Evolutionary conservation across 2,329 filamentous ascomycete genomes (phyloP), one percentile per base, ranked within the genome.

Genomic region (Colletotrichum echinochloae): DNA sequence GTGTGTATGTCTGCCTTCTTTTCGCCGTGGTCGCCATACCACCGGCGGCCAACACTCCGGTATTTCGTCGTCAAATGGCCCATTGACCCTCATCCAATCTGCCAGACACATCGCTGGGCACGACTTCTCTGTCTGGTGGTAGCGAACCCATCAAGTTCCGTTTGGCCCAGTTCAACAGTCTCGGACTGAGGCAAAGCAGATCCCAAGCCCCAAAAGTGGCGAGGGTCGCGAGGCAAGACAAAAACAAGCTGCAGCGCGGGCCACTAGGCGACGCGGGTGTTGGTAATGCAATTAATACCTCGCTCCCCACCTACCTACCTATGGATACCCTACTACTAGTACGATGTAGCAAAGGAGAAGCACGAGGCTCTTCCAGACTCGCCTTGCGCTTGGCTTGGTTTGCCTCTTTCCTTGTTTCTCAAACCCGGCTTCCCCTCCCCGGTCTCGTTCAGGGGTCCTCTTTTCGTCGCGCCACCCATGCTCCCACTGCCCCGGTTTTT

Each of bases 31-130:
- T 59, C 23, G 55, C 55, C 28, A n/a, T n/a, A n/a, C n/a, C n/a
- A n/a, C n/a, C n/a, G n/a, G n/a, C n/a, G n/a, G n/a, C n/a, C n/a
- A n/a, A n/a, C n/a, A n/a, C n/a, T n/a, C n/a, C n/a, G n/a, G n/a
- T n/a, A n/a, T 70, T 70, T 66, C 62, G 66, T 66, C 62, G 62
- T 54, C 54, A 41, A 41, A 66, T 39, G 62, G 66, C 55, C 55
- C 62, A 66, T 48, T 41, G 66, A 65, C 65, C 66, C 66, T 55
- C 65, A 60, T 44, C 66, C 60, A 63, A 70, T 70, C 66, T 70
- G 60, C 66, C 66, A 60, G 54, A 48, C 41, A 66, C 61, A 44
- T 41, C 55, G 48, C 28, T 37, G 57, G 55, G 52, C 66, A 69
- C 48, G 66, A 62, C 23, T n/a, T n/a, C n/a, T 28, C 46, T 16